Conservation (phyloP, 208 protist species). For the Vickermania ingenoplastis region DNA sequence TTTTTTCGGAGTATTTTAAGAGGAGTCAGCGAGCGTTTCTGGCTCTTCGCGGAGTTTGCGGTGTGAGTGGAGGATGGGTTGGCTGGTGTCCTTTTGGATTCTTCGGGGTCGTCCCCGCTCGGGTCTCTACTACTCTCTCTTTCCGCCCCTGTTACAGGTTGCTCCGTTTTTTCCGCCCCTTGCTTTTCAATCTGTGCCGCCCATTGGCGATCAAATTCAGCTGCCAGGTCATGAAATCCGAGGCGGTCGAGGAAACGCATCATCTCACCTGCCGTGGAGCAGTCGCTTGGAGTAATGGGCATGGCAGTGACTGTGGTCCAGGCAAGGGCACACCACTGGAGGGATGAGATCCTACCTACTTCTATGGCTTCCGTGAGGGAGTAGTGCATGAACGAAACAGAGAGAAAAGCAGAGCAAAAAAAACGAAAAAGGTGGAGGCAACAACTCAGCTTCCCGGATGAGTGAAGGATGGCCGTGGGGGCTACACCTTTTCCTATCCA, state of each 20-base stretch:
- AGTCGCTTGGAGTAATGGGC: not conserved
- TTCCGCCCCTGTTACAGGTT: too few relatives aligned
- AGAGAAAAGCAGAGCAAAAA: too few relatives aligned
- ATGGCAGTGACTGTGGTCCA: too few relatives aligned
- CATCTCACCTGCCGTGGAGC: not conserved
- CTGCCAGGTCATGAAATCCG: not conserved
- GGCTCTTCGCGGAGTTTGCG: conserved; percentile 2
- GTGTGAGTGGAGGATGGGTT: not conserved
- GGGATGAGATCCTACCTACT: too few relatives aligned
- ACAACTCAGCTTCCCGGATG: too few relatives aligned
- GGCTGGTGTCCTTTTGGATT: not conserved
- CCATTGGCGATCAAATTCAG: conserved; percentile 7
- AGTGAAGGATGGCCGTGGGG: too few relatives aligned
- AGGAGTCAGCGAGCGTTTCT: not conserved
- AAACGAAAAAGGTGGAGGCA: too few relatives aligned
- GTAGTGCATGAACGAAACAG: too few relatives aligned
- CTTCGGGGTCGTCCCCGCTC: not conserved
- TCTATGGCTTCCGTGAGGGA: too few relatives aligned
- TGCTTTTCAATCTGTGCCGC: conserved; percentile 11
- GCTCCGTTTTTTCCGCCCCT: not conserved
- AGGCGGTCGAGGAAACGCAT: not conserved
- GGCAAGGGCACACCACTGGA: too few relatives aligned
- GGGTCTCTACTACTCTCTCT: too few relatives aligned
- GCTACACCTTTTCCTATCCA: too few relatives aligned
- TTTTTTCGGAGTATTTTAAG: conserved; percentile 8